Evolutionary conservation across 1,284 basidiomycete species (phyloP), one percentile per base, ranked within the genome.

Genomic region (Dichomitus squalens): DNA sequence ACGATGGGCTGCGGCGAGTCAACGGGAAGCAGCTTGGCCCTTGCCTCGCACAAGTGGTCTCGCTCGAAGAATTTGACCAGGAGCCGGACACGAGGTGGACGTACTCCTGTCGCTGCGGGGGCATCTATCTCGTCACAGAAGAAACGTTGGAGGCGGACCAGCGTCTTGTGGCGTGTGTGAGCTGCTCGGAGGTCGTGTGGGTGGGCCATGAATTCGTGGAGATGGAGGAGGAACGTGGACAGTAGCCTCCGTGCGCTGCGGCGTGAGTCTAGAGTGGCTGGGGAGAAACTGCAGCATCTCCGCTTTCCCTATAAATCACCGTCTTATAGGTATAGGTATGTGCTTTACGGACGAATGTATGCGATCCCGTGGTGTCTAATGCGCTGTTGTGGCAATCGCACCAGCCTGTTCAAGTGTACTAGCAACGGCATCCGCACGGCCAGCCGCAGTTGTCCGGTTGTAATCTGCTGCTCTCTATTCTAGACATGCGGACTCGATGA

Each of bases 181-280:
- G 81, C 54, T 92, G 90, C 66, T 92, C 90, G 14, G 90, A 92
- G 70, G 82, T 82, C 4, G 75, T 92, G 2, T 92, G 90, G 87
- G 86, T 85, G 18, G 90, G 90, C 2, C 92, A 90, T 65, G 86
- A 90, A 68, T 64, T 79, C 6, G 73, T 76, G 29, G 79, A 81
- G 7, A 79, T 76, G 5, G 63, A 49, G 14, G 56, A 58, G 0
- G 59, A 39, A 14, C 47, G 55, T 9, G 50, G 27, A 21, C 29
- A 47, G 27, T 47, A 34, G 20, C 29, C 11, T 20, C 44, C 29
- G n/a, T n/a, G n/a, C n/a, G n/a, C n/a, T n/a, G n/a, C 39, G 7
- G 25, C 4, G 4, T 8, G 6, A 11, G 16, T 16, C 35, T 16
- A 18, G 7, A 7, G 3, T 14, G 16, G 18, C 29, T 14, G 40